These are phyloP conservation scores for Dactylellina haptotyla DNA, from an alignment of 2,329 filamentous ascomycete species.

Conservation along the genomic window DNA sequence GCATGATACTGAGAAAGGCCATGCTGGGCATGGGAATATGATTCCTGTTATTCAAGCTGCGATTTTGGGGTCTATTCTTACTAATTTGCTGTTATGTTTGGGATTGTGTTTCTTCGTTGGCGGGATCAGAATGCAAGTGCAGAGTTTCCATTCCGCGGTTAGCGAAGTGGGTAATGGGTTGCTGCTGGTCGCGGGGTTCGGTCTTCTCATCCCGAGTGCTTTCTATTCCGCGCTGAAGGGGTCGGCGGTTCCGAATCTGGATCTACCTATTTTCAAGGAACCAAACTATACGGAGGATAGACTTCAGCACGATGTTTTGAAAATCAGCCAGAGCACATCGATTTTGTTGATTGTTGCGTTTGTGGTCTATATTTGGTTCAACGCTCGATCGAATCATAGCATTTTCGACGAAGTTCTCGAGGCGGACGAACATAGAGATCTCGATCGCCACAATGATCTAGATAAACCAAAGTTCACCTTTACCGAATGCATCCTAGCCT, in stretches of 20 bases:
- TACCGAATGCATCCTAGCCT: constrained; percentile 75
- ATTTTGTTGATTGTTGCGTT: constrained; percentile 78
- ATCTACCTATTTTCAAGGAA: constrained; percentile 61
- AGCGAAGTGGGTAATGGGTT: constrained; percentile 82
- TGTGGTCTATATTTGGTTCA: constrained; percentile 73
- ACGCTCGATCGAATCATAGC: constrained; percentile 78
- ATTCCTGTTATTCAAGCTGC: constrained; percentile 81
- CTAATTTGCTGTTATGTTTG: constrained; percentile 81
- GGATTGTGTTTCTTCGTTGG: constrained; percentile 83
- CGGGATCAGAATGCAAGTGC: constrained; percentile 74
- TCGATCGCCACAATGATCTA: constrained; percentile 70
- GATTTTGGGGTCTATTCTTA: constrained; percentile 83
- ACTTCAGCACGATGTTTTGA: constrained; percentile 68
- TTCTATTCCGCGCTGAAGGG: constrained; percentile 63
- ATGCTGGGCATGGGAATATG: constrained; percentile 59
- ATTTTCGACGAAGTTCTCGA: constrained; percentile 80
- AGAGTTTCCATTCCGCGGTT: constrained; percentile 77
- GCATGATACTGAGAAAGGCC: constrained; percentile 61
- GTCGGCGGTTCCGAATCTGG: constrained; percentile 58
- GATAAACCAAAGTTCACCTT: constrained; percentile 76
- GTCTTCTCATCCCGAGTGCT: constrained; percentile 55
- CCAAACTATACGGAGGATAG: constrained; percentile 60
- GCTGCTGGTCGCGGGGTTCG: constrained; percentile 77
- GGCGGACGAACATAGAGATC: constrained; percentile 74
- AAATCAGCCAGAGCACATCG: constrained; percentile 76